Conservation (phyloP, 352 stramenopile species). For the Pythium chondricola region DNA sequence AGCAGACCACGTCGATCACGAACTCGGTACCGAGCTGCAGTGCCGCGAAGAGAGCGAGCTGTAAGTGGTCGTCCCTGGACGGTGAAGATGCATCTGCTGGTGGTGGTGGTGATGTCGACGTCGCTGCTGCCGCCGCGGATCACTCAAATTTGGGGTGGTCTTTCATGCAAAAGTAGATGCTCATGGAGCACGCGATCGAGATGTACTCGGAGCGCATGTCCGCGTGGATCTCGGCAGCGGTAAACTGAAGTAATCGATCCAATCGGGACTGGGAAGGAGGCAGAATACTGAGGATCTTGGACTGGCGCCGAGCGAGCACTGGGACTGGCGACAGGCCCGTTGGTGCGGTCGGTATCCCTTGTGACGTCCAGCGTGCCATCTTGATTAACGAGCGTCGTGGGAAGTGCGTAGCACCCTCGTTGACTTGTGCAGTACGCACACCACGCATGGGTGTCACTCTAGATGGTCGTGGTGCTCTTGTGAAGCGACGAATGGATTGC, state of each 20-base stretch:
- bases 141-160: slow-evolving; percentile 14
- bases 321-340: background rate
- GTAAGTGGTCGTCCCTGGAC: background rate
- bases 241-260: background rate
- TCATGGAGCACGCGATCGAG: slow-evolving; percentile 19
- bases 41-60: background rate
- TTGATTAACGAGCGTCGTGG: too few species aligned
- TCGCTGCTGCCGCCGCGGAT: too few species aligned
- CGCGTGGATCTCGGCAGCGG: background rate
- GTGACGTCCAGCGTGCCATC: too few species aligned
- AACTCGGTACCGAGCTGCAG: slow-evolving; percentile 17
- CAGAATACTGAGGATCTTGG: too few species aligned
- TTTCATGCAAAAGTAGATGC: slow-evolving; percentile 18
- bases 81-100: too few species aligned
- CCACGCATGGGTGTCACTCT: background rate
- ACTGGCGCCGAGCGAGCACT: background rate
- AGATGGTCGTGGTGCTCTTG: too few species aligned
- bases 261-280: background rate
- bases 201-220: slow-evolving; percentile 30
- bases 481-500: too few species aligned
- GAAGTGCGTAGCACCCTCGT: background rate
- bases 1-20: slow-evolving; percentile 12
- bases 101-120: too few species aligned
- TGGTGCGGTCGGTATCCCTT: background rate
- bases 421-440: background rate